Evolutionary conservation across 2,329 filamentous ascomycete species (phyloP), one percentile per base, ranked within the genome.

Genomic region (Colletotrichum falcatum): DNA sequence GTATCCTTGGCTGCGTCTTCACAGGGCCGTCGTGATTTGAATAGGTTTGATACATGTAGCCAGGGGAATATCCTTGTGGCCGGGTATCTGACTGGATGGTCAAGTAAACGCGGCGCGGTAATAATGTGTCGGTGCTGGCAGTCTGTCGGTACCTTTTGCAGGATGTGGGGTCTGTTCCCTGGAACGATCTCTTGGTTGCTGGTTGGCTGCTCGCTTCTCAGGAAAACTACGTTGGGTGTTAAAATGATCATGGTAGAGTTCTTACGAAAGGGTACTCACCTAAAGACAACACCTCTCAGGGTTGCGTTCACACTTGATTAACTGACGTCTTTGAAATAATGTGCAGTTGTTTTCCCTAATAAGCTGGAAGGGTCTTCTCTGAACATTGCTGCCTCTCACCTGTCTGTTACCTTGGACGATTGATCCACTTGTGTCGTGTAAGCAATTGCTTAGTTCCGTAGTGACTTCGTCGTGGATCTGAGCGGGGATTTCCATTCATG

Each of bases 381-480:
- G 7, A 37, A 1, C n/a, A 20, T 28, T 37, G 18, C 16, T n/a
- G 16, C 16, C 20, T 51, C 44, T 44, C 20, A 33, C 30, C 26
- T 28, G 7, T n/a, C 26, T 28, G 7, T n/a, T 12, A 23, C 7
- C 12, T 28, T 20, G 23, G 23, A 18, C 30, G 20, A 44, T 30
- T 39, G 20, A 44, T 30, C 30, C 48, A n/a, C 7, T 42, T 62
- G 18, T 37, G 48, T 30, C 48, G 33, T 51, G 5, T n/a, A n/a
- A 28, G 60, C 23, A 23, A 35, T n/a, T 23, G 26, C 35, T 33
- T 14, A 33, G 20, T 20, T 60, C 9, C 11, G 48, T 26, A 54
- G 20, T 62, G 60, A 23, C 60, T 62, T 54, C 48, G 20, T 62
- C 35, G 35, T 33, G 18, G 23, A 48, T 53, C 48, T 62, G 60